Evolutionary conservation across 1,284 basidiomycete species (phyloP).

Genomic region (Vanrija sp.): DNA sequence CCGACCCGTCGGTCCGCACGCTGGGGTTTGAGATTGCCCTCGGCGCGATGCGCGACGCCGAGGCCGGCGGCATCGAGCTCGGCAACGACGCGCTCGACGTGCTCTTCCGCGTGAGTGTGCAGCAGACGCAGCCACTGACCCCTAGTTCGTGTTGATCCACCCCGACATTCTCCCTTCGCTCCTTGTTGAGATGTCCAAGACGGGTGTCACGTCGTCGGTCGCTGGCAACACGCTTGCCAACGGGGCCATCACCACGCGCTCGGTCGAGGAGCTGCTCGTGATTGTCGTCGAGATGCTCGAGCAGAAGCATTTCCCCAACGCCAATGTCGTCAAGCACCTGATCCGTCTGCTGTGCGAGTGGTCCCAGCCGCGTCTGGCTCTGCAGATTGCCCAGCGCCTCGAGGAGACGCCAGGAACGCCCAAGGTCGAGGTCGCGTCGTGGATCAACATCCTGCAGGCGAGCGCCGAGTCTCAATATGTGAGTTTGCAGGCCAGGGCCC

Average conservation of each 20-base stretch:
- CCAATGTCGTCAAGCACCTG: slow-evolving; percentile 11
- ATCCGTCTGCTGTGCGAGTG: slow-evolving; percentile 32
- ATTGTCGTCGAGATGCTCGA: slow-evolving; percentile 34
- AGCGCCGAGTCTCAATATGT: slow-evolving; percentile 38
- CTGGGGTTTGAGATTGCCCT: slow-evolving; percentile 37
- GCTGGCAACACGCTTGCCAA: slow-evolving; percentile 25
- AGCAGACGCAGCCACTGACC: not conserved
- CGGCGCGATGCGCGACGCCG: slow-evolving; percentile 34
- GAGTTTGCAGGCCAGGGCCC: slow-evolving; percentile 20
- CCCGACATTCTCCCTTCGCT: slow-evolving; percentile 33
- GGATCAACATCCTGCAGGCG: slow-evolving; percentile 35
- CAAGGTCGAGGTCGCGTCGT: slow-evolving; percentile 15
- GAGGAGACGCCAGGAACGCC: slow-evolving; percentile 13
- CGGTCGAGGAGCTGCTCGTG: slow-evolving; percentile 29
- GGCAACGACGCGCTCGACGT: slow-evolving; percentile 27
- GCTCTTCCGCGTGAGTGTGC: slow-evolving; percentile 28
- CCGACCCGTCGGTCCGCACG: not conserved
- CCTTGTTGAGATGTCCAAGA: slow-evolving; percentile 16
- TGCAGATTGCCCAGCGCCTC: slow-evolving; percentile 26
- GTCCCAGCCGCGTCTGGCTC: slow-evolving; percentile 31
- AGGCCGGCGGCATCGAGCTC: slow-evolving; percentile 31
- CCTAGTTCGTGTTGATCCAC: slow-evolving; percentile 20
- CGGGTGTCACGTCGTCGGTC: not conserved
- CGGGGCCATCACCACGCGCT: slow-evolving; percentile 8
- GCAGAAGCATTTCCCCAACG: slow-evolving; percentile 16